Percentiles rank a stretch among this genome's conserved stretches.
Evolutionary conservation across 208 protist genomes (phyloP).

Genomic region (Zelonia costaricensis): DNA sequence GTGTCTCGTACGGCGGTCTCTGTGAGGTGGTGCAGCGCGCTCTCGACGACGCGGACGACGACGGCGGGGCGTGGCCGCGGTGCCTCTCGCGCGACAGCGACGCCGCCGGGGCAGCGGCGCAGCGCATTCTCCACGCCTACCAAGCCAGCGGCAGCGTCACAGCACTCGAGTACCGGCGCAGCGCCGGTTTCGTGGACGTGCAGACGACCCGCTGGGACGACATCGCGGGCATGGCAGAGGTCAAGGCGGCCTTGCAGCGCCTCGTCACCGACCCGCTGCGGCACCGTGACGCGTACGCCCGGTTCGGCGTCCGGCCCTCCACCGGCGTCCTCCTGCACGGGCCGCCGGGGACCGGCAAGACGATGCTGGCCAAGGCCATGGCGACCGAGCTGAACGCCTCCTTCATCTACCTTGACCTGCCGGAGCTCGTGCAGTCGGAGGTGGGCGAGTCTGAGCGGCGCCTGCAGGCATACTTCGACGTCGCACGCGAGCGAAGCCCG

Average conservation of each 20-base stretch:
- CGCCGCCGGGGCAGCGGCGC: constrained; percentile 22
- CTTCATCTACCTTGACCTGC: constrained; percentile 92
- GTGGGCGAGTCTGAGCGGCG: constrained; percentile 92
- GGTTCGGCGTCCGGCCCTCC: constrained; percentile 70
- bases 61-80: background rate
- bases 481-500: constrained; percentile 76
- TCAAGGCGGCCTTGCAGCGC: constrained; percentile 55
- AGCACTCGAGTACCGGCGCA: constrained; percentile 46
- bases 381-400: constrained; percentile 86
- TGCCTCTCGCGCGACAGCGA: background rate
- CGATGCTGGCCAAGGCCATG: constrained; percentile 92
- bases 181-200: constrained; percentile 78
- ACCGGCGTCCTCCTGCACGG: constrained; percentile 91
- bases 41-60: constrained; percentile 14
- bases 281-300: constrained; percentile 19
- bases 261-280: constrained; percentile 50
- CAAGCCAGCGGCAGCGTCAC: constrained; percentile 42
- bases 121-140: constrained; percentile 45
- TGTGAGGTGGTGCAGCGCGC: no score
- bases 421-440: constrained; percentile 84
- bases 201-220: constrained; percentile 65
- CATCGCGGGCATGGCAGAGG: constrained; percentile 71
- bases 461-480: constrained; percentile 82
- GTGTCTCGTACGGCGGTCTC: constrained; percentile 67
- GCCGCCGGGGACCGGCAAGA: constrained; percentile 93